Conservation (phyloP, 306 rosid genomes). For the Rosa multiflora region DNA sequence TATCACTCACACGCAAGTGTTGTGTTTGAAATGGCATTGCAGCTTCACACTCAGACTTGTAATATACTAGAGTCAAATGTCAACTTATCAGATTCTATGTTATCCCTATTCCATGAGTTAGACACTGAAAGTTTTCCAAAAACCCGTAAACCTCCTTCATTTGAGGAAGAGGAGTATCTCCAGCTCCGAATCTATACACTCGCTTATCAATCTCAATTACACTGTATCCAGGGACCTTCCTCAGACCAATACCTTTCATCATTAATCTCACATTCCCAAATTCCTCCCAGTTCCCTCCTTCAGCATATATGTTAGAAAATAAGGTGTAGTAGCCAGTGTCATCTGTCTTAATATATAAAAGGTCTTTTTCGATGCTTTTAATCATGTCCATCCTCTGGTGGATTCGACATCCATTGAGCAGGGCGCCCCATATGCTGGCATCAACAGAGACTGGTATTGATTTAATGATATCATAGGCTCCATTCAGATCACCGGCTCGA, state of each 20-base stretch:
- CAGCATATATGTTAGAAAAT: slow-evolving; percentile 81
- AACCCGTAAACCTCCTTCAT: slow-evolving; percentile 41
- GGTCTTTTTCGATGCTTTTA: slow-evolving; percentile 45
- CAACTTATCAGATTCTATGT: slow-evolving; percentile 33
- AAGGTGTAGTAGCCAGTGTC: slow-evolving; percentile 89
- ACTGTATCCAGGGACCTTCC: slow-evolving; percentile 86
- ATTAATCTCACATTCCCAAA: slow-evolving; percentile 69
- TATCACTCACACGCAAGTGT: neutral
- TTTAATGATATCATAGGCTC: slow-evolving; percentile 64
- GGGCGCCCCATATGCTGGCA: slow-evolving; percentile 84
- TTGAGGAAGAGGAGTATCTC: slow-evolving; percentile 54
- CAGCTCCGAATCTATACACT: slow-evolving; percentile 73
- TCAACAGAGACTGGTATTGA: slow-evolving; percentile 47
- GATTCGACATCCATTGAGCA: slow-evolving; percentile 88
- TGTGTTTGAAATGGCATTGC: neutral
- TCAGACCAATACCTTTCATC: slow-evolving; percentile 71
- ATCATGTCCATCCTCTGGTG: slow-evolving; percentile 67
- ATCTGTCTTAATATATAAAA: slow-evolving; percentile 47
- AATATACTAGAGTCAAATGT: slow-evolving; percentile 11
- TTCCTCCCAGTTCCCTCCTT: slow-evolving; percentile 80
- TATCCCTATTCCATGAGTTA: slow-evolving; percentile 45
- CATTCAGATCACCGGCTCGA: slow-evolving; percentile 75
- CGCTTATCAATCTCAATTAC: slow-evolving; percentile 61
- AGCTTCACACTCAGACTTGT: neutral
- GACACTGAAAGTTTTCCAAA: slow-evolving; percentile 48